Evolutionary conservation across 2,329 filamentous ascomycete genomes (phyloP).

Genomic region (Clonostachys sp.): DNA sequence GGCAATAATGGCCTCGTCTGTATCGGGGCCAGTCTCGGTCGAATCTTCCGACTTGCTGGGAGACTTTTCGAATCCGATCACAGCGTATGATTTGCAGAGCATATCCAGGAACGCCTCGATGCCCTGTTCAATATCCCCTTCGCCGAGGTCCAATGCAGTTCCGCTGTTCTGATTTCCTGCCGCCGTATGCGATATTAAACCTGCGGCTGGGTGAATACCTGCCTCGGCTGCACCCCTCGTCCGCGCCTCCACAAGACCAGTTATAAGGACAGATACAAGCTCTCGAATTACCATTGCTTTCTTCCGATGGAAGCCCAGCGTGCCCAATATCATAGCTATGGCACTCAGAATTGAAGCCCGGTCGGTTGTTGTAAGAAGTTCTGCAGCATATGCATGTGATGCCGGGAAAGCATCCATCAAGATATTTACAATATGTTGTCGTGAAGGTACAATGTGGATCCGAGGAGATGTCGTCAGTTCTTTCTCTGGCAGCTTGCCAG

Average conservation of each 20-base stretch:
- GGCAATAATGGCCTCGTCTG: slow-evolving; percentile 45
- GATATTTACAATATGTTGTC: slow-evolving; percentile 59
- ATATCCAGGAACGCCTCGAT: slow-evolving; percentile 60
- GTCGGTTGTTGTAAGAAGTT: slow-evolving; percentile 68
- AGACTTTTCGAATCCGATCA: slow-evolving; percentile 44
- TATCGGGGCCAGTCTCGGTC: slow-evolving; percentile 26
- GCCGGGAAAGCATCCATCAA: slow-evolving; percentile 54
- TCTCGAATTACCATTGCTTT: slow-evolving; percentile 88
- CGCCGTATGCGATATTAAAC: slow-evolving; percentile 54
- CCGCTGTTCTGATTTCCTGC: neutral
- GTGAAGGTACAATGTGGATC: slow-evolving; percentile 49
- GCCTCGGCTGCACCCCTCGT: slow-evolving; percentile 94
- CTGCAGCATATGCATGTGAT: slow-evolving; percentile 50
- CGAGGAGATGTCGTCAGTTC: slow-evolving; percentile 46
- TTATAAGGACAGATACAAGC: slow-evolving; percentile 76
- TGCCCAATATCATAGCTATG: slow-evolving; percentile 79
- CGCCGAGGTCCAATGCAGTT: slow-evolving; percentile 55
- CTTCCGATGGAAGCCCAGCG: slow-evolving; percentile 78
- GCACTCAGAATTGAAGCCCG: slow-evolving; percentile 76
- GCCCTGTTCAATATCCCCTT: slow-evolving; percentile 61
- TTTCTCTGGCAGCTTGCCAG: slow-evolving; percentile 51
- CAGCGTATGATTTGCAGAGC: slow-evolving; percentile 59
- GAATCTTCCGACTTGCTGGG: slow-evolving; percentile 11
- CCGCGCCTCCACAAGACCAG: slow-evolving; percentile 81
- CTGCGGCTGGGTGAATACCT: slow-evolving; percentile 90